Conservation (phyloP, 176 grass and related monocot genomes). For the Urochloa ruziziensis region DNA sequence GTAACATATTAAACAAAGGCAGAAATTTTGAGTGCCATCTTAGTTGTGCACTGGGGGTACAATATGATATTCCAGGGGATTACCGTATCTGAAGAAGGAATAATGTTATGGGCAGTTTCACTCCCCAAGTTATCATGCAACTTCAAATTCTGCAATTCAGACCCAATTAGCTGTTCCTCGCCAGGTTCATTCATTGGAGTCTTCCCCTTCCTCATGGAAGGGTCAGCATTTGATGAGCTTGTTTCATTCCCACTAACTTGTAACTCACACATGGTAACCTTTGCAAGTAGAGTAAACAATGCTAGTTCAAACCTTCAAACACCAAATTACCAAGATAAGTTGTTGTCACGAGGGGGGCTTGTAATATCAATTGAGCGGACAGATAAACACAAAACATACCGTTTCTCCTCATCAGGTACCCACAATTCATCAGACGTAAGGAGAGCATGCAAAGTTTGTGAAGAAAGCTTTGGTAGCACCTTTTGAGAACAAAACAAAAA, state of each 20-base stretch:
- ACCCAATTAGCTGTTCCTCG: conserved; percentile 44
- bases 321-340: conserved; percentile 31
- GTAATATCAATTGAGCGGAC: conserved; percentile 16
- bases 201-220: conserved; percentile 51
- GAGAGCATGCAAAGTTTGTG: conserved; percentile 90
- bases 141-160: conserved; percentile 66
- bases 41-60: conserved; percentile 41
- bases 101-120: conserved; percentile 51
- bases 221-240: conserved; percentile 26
- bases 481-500: conserved; percentile 49
- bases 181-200: conserved; percentile 39
- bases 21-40: not conserved
- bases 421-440: conserved; percentile 92
- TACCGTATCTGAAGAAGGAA: conserved; percentile 49
- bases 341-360: conserved; percentile 24
- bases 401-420: conserved; percentile 98
- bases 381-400: conserved; percentile 49
- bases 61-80: conserved; percentile 33
- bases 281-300: conserved; percentile 79
- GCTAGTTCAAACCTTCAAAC: conserved; percentile 96
- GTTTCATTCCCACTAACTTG: conserved; percentile 49
- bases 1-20: conserved; percentile 1
- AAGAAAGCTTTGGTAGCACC: conserved; percentile 94
- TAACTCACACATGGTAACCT: conserved; percentile 57
- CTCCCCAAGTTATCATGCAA: conserved; percentile 51